Evolutionary conservation across 1,139 yeast species (phyloP).

Genomic region (Blastobotrys malaysiensis): DNA sequence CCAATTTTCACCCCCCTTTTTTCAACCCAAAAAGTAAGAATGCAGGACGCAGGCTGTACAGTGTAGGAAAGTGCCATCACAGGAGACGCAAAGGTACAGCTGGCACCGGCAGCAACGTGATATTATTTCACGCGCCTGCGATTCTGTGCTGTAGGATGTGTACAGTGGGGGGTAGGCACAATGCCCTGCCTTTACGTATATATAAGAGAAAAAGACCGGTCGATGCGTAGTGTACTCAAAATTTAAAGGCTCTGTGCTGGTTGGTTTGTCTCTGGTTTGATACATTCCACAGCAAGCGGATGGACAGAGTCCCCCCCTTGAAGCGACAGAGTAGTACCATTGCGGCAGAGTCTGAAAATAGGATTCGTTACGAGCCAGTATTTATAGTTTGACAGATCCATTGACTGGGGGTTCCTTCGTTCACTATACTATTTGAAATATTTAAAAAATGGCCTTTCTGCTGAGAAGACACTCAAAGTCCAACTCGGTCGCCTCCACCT

Average conservation of each 20-base stretch:
- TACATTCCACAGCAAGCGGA: background rate
- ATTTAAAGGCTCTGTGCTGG: background rate
- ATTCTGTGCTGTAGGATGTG: background rate
- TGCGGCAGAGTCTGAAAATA: background rate
- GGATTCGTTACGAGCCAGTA: background rate
- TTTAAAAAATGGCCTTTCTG: background rate
- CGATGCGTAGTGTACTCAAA: background rate
- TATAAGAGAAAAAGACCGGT: background rate
- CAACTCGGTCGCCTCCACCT: background rate
- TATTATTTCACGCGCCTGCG: background rate
- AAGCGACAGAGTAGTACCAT: background rate
- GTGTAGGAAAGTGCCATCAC: background rate
- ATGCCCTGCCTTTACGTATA: background rate
- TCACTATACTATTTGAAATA: too few species aligned
- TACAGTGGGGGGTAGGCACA: background rate
- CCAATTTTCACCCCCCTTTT: background rate
- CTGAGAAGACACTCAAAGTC: background rate
- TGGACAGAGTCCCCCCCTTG: background rate
- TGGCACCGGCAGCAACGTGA: background rate
- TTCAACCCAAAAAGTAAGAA: background rate
- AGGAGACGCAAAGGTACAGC: background rate
- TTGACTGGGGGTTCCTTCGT: background rate
- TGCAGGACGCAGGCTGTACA: background rate
- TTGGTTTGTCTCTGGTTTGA: background rate
- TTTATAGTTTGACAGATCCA: background rate